Percentiles rank a stretch among this genome's conserved stretches.
Conservation (phyloP, 331 rosid species). For the Dryas integrifolia region DNA sequence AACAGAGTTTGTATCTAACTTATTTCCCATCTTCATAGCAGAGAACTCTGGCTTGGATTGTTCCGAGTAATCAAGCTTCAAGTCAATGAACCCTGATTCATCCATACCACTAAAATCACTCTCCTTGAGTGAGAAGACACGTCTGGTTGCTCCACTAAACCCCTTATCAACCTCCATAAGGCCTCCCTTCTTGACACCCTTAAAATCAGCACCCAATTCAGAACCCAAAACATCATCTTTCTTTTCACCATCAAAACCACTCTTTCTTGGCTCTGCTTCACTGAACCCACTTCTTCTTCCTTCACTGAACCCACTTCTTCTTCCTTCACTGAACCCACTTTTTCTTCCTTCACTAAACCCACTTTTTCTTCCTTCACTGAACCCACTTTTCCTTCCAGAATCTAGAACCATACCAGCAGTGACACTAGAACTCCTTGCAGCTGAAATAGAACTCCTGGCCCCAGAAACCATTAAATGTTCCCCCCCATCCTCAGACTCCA, state of each 20-base stretch:
- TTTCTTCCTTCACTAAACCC: conserved; percentile 39
- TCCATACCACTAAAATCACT: conserved; percentile 87
- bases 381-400: conserved; percentile 79
- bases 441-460: conserved; percentile 89
- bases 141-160: conserved; percentile 45
- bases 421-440: conserved; percentile 87
- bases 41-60: conserved; percentile 53
- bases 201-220: conserved; percentile 38
- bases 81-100: conserved; percentile 81
- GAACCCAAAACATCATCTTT: conserved; percentile 33
- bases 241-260: conserved; percentile 52
- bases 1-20: conserved; percentile 36
- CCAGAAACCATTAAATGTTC: conserved; percentile 61
- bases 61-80: conserved; percentile 76
- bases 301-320: conserved; percentile 38
- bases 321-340: conserved; percentile 38
- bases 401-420: conserved; percentile 66
- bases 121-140: conserved; percentile 83
- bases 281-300: conserved; percentile 43
- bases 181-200: conserved; percentile 41
- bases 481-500: conserved; percentile 84
- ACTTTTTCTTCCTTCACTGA: conserved; percentile 39
- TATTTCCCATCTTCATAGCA: conserved; percentile 36
- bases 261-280: conserved; percentile 64
- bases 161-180: conserved; percentile 42